Base-by-base conservation (phyloP, 2,329 filamentous ascomycete species). In the Volutella citrinella region DNA sequence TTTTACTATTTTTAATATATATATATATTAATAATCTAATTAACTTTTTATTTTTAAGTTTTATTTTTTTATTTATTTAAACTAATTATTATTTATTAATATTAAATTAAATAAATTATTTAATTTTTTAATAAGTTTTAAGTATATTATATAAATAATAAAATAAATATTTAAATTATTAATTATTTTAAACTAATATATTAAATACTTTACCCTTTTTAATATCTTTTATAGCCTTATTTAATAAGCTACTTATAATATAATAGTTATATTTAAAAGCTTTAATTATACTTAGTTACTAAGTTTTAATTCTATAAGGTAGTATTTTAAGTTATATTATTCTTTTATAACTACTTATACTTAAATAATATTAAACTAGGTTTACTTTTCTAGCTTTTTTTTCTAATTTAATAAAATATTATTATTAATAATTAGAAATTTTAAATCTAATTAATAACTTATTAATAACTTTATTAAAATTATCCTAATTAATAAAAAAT, bases 221-320 rank as follows among this genome's bases (percentile, higher is more conserved):
- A 22, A 22, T 22, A 22, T 22, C 20, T 22, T 22, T 9, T 22
- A 22, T 8, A 22, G 8, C 12, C 8, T 22, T 22, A 22, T 9
- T 22, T 22, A 22, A 22, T 22, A 22, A 35, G 8, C 31, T 34
- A 35, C 31, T 10, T 12, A 25, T 25, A 35, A 40, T 27, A 11
- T 31, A 31, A 9, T 16, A n/a, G n/a, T n/a, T n/a, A n/a, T 33
- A 7, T 35, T 30, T 24, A 25, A 24, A 19, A 37, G 17, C 22
- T 22, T 9, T 23, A 31, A 31, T 22, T 19, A 9, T 22, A 22
- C 20, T 22, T 9, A 22, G 20, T 12, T 22, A 22, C 8, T 22
- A 22, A 22, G 20, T 22, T 22, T 22, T 22, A 22, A 22, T 12
- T n/a, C n/a, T n/a, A n/a, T n/a, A n/a, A n/a, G n/a, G n/a, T n/a